These are phyloP conservation scores for Cajanus cajan DNA, from an alignment of 306 rosid genomes.

Conservation along the genomic window DNA sequence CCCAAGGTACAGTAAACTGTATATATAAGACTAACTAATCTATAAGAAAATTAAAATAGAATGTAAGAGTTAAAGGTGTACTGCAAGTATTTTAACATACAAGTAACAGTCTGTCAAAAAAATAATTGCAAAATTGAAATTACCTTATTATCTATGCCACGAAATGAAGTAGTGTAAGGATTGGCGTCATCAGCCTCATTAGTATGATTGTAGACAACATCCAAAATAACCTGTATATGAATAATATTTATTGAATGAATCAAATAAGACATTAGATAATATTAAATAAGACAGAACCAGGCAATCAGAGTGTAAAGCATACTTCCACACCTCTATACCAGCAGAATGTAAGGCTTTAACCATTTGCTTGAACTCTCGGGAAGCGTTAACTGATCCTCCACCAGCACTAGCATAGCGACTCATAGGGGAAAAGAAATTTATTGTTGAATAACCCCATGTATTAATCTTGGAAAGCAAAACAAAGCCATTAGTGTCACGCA, in stretches of 20 bases:
- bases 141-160: slow-evolving; percentile 98
- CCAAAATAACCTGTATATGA: slow-evolving; percentile 77
- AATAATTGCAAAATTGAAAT: slow-evolving; percentile 23
- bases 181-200: slow-evolving; percentile 80
- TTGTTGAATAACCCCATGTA: slow-evolving; percentile 98
- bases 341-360: slow-evolving; percentile 91
- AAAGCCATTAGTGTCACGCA: slow-evolving; percentile 21
- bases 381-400: slow-evolving; percentile 88
- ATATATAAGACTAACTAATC: neutral
- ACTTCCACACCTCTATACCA: slow-evolving; percentile 79
- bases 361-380: slow-evolving; percentile 87
- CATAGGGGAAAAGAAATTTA: slow-evolving; percentile 96
- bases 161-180: slow-evolving; percentile 88
- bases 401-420: slow-evolving; percentile 97
- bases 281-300: slow-evolving; percentile 12
- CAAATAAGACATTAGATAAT: slow-evolving; percentile 18
- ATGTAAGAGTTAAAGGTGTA: slow-evolving; percentile 1
- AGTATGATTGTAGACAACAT: slow-evolving; percentile 96
- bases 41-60: neutral
- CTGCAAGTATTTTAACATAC: neutral
- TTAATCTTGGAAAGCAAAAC: slow-evolving; percentile 60
- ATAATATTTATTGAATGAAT: slow-evolving; percentile 15
- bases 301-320: neutral
- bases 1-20: neutral
- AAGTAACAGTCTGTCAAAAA: slow-evolving; percentile 8